A percentile compares a stretch with the other conserved stretches of the same genome.
Evolutionary conservation across 163 green algal species (phyloP).

Genomic region (Scenedesmus sp.): DNA sequence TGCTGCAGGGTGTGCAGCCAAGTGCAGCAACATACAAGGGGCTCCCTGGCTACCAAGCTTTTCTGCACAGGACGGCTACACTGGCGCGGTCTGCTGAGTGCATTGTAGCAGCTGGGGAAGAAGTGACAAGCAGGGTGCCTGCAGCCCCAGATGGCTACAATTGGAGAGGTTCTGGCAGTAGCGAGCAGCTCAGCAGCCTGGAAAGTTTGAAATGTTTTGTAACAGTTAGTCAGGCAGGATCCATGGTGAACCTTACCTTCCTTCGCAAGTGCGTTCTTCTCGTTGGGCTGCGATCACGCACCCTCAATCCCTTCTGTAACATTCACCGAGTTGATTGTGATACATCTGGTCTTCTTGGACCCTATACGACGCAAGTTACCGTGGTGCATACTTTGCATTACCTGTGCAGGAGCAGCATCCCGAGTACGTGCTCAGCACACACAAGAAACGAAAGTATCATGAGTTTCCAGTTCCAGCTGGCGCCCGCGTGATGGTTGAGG

Average conservation of each 20-base stretch:
- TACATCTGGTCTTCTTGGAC: not conserved
- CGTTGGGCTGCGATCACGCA: not conserved
- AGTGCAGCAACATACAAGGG: not conserved
- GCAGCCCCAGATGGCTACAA: not conserved
- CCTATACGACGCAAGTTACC: not conserved
- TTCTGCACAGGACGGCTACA: constrained; percentile 16
- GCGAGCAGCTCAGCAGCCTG: not conserved
- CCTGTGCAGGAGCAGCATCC: not conserved
- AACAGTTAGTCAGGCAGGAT: not conserved
- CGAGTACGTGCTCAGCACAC: not conserved
- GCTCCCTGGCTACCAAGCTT: constrained; percentile 1
- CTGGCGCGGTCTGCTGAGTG: constrained; percentile 22
- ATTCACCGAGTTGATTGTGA: not conserved
- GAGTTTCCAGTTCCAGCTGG: constrained; percentile 40
- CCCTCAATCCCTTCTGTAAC: not conserved
- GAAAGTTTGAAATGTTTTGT: not conserved
- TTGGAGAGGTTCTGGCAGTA: constrained; percentile 23
- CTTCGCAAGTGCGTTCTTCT: not conserved
- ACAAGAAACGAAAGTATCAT: not conserved
- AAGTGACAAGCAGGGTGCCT: constrained; percentile 7
- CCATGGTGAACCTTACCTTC: not conserved
- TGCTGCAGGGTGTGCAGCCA: constrained; percentile 9
- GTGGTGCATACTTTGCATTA: not conserved
- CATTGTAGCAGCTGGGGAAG: constrained; percentile 19
- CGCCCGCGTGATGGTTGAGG: not conserved